phyloP scores from a whole-genome alignment of 2,329 filamentous ascomycete genomes.

The Beauveria pseudobassiana region DNA sequence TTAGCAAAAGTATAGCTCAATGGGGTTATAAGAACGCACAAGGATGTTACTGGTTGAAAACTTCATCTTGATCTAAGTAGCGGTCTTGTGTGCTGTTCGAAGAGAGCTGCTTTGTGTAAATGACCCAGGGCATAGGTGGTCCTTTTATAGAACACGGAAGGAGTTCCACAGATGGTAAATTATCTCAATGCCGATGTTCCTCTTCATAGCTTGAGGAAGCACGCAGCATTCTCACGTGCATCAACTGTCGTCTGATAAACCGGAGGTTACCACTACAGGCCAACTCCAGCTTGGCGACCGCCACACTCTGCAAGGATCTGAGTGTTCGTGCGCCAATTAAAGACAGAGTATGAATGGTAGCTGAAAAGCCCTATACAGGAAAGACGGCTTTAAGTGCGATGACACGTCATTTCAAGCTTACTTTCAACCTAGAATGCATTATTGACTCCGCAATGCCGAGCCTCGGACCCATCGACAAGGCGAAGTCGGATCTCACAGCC shows the following conservation, averaged over 20 bases:
- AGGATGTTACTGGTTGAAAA: neutral
- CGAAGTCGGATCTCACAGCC: neutral
- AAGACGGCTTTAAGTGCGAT: neutral
- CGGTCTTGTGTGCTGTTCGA: neutral
- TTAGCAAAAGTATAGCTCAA: neutral
- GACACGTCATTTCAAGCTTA: neutral
- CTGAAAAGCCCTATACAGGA: neutral
- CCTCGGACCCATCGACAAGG: neutral
- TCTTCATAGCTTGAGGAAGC: too few species aligned
- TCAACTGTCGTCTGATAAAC: neutral
- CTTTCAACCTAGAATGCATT: neutral
- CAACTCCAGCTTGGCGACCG: conserved; percentile 18
- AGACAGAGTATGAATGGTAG: neutral
- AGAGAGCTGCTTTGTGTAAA: neutral
- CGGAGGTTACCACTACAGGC: neutral
- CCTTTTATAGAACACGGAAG: neutral
- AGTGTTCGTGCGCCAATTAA: conserved; percentile 24
- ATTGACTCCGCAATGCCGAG: neutral
- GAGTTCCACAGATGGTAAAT: neutral
- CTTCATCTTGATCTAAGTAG: neutral
- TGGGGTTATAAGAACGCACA: neutral
- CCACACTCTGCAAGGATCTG: conserved; percentile 39
- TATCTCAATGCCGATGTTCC: neutral
- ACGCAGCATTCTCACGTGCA: neutral
- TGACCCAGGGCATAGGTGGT: neutral